phyloP scores from a whole-genome alignment of 2,329 filamentous ascomycete genomes.

The Fusarium veterinarium region DNA sequence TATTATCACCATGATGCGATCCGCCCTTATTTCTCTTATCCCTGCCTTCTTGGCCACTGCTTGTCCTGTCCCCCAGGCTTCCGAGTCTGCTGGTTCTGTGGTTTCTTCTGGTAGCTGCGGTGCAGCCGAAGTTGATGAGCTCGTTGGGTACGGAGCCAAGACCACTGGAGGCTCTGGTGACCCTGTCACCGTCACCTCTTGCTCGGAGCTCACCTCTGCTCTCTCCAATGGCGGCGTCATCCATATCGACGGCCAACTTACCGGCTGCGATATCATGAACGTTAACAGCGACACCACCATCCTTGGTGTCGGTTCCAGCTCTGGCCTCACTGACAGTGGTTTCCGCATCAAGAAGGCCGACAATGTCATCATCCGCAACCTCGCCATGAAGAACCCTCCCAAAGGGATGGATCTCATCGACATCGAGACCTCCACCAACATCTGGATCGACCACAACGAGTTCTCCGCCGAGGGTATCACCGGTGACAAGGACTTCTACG shows the following conservation, averaged over 20 bases:
- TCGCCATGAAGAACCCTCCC: constrained; percentile 59
- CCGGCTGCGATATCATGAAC: constrained; percentile 53
- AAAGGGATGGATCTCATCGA: constrained; percentile 60
- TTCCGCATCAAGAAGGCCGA: constrained; percentile 57
- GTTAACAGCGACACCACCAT: constrained; percentile 61
- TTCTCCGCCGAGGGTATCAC: constrained; percentile 60
- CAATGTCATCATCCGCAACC: constrained; percentile 65
- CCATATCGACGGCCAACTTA: constrained; percentile 56
- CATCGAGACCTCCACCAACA: constrained; percentile 55
- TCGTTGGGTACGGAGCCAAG: constrained; percentile 49
- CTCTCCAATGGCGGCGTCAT: constrained; percentile 55
- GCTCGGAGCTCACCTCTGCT: constrained; percentile 54
- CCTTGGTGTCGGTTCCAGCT: constrained; percentile 58
- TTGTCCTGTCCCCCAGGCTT: constrained; percentile 6
- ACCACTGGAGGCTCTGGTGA: constrained; percentile 59
- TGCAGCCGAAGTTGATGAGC: constrained; percentile 30
- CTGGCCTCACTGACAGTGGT: constrained; percentile 52
- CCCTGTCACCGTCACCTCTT: constrained; percentile 58
- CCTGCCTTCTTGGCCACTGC: constrained; percentile 37
- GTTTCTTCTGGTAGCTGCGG: constrained; percentile 31
- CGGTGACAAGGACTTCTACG: constrained; percentile 70
- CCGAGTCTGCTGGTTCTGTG: neutral
- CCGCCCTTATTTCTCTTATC: constrained; percentile 38
- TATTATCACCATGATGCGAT: constrained; percentile 35
- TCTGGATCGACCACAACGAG: constrained; percentile 70